Percentiles rank a stretch among this genome's conserved stretches.
Conservation (phyloP, 2,329 filamentous ascomycete genomes). For the Endoconidiophora laricicola region DNA sequence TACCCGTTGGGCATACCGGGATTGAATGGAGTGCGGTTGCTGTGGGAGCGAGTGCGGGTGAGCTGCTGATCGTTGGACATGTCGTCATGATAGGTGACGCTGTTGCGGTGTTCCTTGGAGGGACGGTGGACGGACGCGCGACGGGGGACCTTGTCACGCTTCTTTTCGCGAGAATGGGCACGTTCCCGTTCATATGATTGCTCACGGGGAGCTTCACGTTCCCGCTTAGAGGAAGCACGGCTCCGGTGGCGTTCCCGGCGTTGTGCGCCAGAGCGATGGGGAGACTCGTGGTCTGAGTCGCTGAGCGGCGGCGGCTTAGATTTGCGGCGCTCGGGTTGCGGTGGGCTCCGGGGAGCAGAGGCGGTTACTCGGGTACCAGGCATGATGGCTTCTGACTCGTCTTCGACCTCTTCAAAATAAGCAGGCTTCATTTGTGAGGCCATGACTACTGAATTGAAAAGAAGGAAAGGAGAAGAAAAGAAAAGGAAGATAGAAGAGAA, state of each 20-base stretch:
- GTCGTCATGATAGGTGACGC: slow-evolving; percentile 8
- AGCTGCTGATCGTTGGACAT: slow-evolving; percentile 6
- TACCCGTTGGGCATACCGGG: not conserved
- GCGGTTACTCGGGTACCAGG: slow-evolving; percentile 12
- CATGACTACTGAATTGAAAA: slow-evolving; percentile 3
- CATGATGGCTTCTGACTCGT: slow-evolving; percentile 10
- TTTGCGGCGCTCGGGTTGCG: slow-evolving; percentile 4
- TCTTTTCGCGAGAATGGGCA: slow-evolving; percentile 7
- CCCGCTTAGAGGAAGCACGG: not conserved
- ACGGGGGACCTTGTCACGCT: slow-evolving; percentile 6
- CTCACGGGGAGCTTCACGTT: slow-evolving; percentile 3
- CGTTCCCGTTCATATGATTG: slow-evolving; percentile 10
- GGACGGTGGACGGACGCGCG: slow-evolving; percentile 8
- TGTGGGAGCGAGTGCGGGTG: slow-evolving; percentile 10
- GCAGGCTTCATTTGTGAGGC: slow-evolving; percentile 8
- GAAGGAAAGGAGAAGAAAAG: not conserved
- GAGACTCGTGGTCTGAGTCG: slow-evolving; percentile 1
- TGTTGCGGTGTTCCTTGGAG: slow-evolving; percentile 8
- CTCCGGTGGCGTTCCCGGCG: slow-evolving; percentile 2
- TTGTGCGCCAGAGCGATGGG: not conserved
- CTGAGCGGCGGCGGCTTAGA: slow-evolving; percentile 1
- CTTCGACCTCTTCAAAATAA: slow-evolving; percentile 13
- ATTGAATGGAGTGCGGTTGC: slow-evolving; percentile 9
- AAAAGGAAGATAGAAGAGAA: not conserved
- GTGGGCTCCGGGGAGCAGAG: slow-evolving; percentile 11